Conservation (phyloP, 768 basidiomycete genomes). For the Lentinula guzmanii region DNA sequence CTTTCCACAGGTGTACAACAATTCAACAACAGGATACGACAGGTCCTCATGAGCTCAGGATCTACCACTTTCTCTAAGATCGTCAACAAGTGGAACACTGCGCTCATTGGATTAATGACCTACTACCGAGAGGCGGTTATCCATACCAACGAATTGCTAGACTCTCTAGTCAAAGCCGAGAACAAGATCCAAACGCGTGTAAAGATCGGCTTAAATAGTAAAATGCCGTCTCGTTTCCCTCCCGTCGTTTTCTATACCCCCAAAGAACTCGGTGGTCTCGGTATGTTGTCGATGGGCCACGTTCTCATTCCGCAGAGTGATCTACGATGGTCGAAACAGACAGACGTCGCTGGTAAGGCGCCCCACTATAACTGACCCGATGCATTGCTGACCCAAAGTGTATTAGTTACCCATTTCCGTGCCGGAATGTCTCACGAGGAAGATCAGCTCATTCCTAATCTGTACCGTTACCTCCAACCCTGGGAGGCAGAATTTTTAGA, state of each 20-base stretch:
- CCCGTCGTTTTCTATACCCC: constrained; percentile 95
- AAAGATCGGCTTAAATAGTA: constrained; percentile 98
- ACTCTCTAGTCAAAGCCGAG: constrained; percentile 95
- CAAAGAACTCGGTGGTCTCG: constrained; percentile 96
- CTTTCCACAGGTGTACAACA: constrained; percentile 68
- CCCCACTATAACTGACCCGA: not conserved
- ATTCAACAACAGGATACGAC: constrained; percentile 96
- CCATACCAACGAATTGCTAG: constrained; percentile 93
- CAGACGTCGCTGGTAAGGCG: constrained; percentile 76
- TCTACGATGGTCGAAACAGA: constrained; percentile 96
- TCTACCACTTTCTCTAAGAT: constrained; percentile 99
- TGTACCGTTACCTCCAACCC: constrained; percentile 94
- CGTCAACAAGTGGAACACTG: constrained; percentile 97
- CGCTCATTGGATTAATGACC: constrained; percentile 93
- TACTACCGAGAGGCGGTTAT: constrained; percentile 98
- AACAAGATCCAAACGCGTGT: constrained; percentile 99
- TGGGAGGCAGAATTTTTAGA: constrained; percentile 99
- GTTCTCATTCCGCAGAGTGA: constrained; percentile 98
- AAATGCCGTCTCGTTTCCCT: constrained; percentile 99
- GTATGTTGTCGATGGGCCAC: constrained; percentile 99
- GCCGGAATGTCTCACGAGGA: constrained; percentile 97
- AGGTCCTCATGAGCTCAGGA: constrained; percentile 97
- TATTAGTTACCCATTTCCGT: constrained; percentile 91
- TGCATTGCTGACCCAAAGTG: constrained; percentile 1
- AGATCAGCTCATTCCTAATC: constrained; percentile 91